phyloP scores from a whole-genome alignment of 139 green algal genomes.

The Coelastrella sp. region DNA sequence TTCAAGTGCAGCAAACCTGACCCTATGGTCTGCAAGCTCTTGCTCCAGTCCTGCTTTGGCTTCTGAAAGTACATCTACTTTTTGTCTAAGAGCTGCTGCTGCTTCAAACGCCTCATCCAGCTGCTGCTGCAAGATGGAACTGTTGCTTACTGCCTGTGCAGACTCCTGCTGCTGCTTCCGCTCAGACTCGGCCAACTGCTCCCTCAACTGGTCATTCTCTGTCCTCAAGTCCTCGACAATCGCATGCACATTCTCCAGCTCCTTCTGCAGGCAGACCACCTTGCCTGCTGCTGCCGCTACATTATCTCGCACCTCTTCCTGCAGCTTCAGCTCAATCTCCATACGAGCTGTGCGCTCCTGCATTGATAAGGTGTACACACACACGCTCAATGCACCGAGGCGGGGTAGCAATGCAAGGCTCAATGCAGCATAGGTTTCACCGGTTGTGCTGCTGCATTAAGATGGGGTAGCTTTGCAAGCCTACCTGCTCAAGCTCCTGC shows the following conservation, averaged over 20 bases:
- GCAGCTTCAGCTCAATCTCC: constrained; percentile 25
- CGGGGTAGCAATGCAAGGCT: too few relatives aligned
- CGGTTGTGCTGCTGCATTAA: too few relatives aligned
- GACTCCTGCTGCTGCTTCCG: not conserved
- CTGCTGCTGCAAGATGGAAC: constrained; percentile 11
- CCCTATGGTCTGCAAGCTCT: not conserved
- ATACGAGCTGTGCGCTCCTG: not conserved
- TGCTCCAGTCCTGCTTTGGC: not conserved
- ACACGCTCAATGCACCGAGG: too few relatives aligned
- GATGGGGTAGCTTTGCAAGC: not conserved
- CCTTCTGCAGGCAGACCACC: constrained; percentile 13
- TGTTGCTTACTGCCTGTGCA: not conserved
- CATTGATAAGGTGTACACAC: too few relatives aligned
- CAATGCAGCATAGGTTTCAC: too few relatives aligned
- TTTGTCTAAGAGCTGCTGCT: not conserved
- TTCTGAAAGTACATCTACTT: not conserved
- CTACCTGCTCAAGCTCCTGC: constrained; percentile 44
- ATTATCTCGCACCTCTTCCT: constrained; percentile 38
- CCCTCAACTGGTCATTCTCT: constrained; percentile 45
- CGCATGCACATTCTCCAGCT: constrained; percentile 33
- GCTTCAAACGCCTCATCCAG: not conserved
- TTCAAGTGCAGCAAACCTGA: not conserved
- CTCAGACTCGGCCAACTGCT: constrained; percentile 35
- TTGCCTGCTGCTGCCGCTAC: constrained; percentile 43
- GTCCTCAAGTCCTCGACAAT: constrained; percentile 5